phyloP scores from a whole-genome alignment of 2,329 filamentous ascomycete genomes.

The Gaeumannomyces tritici region DNA sequence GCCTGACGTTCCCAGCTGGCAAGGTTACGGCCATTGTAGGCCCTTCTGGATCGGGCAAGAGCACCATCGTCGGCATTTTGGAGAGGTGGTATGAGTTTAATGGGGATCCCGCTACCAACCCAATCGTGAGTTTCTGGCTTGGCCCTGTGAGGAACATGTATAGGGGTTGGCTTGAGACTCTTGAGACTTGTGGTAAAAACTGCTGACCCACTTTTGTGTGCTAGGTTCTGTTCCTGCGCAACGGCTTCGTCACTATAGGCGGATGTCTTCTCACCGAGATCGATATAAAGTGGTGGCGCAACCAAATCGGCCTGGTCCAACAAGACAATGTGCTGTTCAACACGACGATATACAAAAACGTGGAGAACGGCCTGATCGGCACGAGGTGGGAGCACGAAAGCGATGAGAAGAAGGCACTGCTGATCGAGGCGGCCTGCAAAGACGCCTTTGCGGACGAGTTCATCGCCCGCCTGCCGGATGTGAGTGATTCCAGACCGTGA shows the following conservation, averaged over 20 bases:
- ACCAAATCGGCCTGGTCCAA: slow-evolving; percentile 32
- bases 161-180: not conserved
- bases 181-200: not conserved
- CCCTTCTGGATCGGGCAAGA: slow-evolving; percentile 75
- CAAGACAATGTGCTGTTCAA: slow-evolving; percentile 35
- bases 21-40: slow-evolving; percentile 73
- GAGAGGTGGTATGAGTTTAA: slow-evolving; percentile 61
- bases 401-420: slow-evolving; percentile 33
- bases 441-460: slow-evolving; percentile 65
- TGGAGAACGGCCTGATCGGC: slow-evolving; percentile 38
- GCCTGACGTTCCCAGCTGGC: slow-evolving; percentile 48
- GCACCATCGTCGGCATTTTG: slow-evolving; percentile 61
- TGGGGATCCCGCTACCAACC: slow-evolving; percentile 25
- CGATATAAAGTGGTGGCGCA: slow-evolving; percentile 49
- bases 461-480: slow-evolving; percentile 50
- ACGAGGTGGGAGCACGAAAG: slow-evolving; percentile 26
- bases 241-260: slow-evolving; percentile 14
- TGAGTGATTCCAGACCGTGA: slow-evolving; percentile 13
- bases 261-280: slow-evolving; percentile 27
- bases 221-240: slow-evolving; percentile 14
- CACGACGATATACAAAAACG: slow-evolving; percentile 41
- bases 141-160: not conserved
- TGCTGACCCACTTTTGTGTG: not conserved
- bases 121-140: slow-evolving; percentile 3
- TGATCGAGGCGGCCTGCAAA: slow-evolving; percentile 54